These are phyloP conservation scores for Talaromyces atroroseus DNA, from an alignment of 2,329 filamentous ascomycete species.

Conservation along the genomic window DNA sequence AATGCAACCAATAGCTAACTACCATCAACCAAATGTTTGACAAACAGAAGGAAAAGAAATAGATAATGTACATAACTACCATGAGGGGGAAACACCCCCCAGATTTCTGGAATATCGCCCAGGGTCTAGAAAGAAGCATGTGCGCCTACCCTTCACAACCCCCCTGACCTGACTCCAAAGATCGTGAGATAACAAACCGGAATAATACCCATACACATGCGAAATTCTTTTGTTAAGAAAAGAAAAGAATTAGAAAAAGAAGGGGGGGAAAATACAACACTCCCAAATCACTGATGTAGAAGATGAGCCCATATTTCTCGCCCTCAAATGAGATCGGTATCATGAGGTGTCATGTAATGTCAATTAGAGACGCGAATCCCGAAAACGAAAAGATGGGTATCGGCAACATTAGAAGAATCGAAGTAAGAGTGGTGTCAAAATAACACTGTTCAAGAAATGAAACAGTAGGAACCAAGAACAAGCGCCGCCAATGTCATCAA, in stretches of 20 bases:
- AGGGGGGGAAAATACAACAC: not conserved
- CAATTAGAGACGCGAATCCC: not conserved
- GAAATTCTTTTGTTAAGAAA: not conserved
- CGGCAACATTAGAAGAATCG: not conserved
- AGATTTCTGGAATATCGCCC: slow-evolving; percentile 6
- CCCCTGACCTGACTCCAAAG: slow-evolving; percentile 6
- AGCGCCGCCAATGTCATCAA: not conserved
- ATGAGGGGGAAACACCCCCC: not conserved
- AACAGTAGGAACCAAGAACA: not conserved
- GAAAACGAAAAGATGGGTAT: not conserved
- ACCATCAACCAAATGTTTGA: not conserved
- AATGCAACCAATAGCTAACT: not conserved
- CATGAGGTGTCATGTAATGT: not conserved
- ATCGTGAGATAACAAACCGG: not conserved
- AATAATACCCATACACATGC: not conserved
- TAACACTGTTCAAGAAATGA: not conserved
- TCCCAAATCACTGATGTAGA: not conserved
- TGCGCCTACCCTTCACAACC: slow-evolving; percentile 9
- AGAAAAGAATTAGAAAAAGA: not conserved
- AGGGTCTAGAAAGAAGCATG: slow-evolving; percentile 6
- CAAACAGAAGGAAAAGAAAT: not conserved
- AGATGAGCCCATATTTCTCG: not conserved
- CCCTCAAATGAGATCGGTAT: not conserved
- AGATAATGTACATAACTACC: slow-evolving; percentile 9
- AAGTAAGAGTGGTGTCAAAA: not conserved